Evolutionary conservation across 2,329 filamentous ascomycete genomes (phyloP).

Genomic region (Phaeosphaeria sp.): DNA sequence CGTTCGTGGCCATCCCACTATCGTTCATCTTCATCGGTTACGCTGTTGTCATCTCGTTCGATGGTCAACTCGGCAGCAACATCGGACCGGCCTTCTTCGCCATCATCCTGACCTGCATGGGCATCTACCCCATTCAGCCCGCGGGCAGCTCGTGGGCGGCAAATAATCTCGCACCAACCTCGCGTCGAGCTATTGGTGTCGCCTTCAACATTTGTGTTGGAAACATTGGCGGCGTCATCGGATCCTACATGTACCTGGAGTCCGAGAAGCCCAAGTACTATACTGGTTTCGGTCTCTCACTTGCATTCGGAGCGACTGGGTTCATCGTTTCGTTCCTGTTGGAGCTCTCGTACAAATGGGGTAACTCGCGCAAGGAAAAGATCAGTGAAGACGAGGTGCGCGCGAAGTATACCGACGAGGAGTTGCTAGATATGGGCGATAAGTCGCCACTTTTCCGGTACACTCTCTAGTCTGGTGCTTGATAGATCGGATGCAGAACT

Average conservation of each 20-base stretch:
- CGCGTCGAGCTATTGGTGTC: constrained; percentile 40
- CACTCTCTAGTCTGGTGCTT: constrained; percentile 7
- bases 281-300: constrained; percentile 45
- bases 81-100: constrained; percentile 54
- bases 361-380: constrained; percentile 46
- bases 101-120: constrained; percentile 53
- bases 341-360: constrained; percentile 41
- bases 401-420: constrained; percentile 44
- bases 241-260: constrained; percentile 46
- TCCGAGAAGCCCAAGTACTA: constrained; percentile 46
- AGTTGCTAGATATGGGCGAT: constrained; percentile 50
- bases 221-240: constrained; percentile 40
- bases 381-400: constrained; percentile 46
- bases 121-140: constrained; percentile 46
- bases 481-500: background rate
- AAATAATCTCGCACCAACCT: constrained; percentile 39
- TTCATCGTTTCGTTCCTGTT: constrained; percentile 32
- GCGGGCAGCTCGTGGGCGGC: constrained; percentile 37
- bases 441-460: constrained; percentile 51
- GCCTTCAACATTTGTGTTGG: constrained; percentile 39
- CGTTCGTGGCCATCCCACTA: constrained; percentile 37
- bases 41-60: constrained; percentile 49
- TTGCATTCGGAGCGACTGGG: constrained; percentile 35
- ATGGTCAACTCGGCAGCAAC: constrained; percentile 49
- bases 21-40: constrained; percentile 42